phyloP scores from a whole-genome alignment of 768 basidiomycete genomes.

The Serendipita indica region DNA sequence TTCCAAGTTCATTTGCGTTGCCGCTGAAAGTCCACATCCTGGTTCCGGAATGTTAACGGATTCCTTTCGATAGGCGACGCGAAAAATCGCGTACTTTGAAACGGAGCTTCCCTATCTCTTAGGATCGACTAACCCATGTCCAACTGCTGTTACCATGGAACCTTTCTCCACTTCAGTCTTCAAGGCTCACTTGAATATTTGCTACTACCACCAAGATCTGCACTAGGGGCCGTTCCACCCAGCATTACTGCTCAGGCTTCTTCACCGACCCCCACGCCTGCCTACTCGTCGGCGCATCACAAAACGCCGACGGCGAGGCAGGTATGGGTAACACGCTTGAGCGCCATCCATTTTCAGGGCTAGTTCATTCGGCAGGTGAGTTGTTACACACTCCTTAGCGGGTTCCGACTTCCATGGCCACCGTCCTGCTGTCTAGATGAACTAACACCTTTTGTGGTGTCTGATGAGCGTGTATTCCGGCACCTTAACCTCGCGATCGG shows the following conservation, averaged over 20 bases:
- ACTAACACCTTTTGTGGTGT: conserved; percentile 50
- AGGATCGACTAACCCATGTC: conserved; percentile 77
- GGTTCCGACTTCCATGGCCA: conserved; percentile 77
- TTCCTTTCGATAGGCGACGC: conserved; percentile 59
- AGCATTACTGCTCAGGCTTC: conserved; percentile 64
- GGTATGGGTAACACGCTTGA: conserved; percentile 77
- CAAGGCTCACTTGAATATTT: conserved; percentile 78
- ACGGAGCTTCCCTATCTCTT: conserved; percentile 64
- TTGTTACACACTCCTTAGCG: conserved; percentile 81
- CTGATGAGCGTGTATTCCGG: conserved; percentile 40
- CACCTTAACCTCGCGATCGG: conserved; percentile 64
- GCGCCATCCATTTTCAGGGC: conserved; percentile 86
- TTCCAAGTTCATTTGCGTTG: conserved; percentile 51
- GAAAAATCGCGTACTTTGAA: conserved; percentile 51
- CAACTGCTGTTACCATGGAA: conserved; percentile 79
- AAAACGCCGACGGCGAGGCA: conserved; percentile 62
- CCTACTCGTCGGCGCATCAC: conserved; percentile 62
- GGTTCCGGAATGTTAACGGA: conserved; percentile 67
- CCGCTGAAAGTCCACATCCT: conserved; percentile 55
- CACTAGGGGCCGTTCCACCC: conserved; percentile 65
- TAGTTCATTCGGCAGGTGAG: conserved; percentile 84
- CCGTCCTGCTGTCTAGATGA: conserved; percentile 80
- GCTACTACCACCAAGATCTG: conserved; percentile 83
- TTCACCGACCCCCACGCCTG: conserved; percentile 64
- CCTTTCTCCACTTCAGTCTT: conserved; percentile 83